Evolutionary conservation across 2,329 filamentous ascomycete genomes (phyloP).

Genomic region (Fusarium sp.): DNA sequence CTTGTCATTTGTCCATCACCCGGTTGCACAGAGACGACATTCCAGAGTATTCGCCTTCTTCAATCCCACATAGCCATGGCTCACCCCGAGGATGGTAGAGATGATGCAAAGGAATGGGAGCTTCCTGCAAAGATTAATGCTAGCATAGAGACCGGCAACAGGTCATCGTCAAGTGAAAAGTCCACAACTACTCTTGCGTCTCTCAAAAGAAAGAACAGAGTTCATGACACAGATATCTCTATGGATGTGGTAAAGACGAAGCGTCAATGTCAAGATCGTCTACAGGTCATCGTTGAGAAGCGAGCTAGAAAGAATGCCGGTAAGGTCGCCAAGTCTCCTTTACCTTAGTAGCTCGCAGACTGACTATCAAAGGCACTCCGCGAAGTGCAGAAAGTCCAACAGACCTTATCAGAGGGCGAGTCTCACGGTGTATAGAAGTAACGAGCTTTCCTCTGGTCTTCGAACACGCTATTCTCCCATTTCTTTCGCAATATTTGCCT

Average conservation of each 20-base stretch:
- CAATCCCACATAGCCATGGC: constrained; percentile 50
- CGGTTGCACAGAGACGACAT: constrained; percentile 51
- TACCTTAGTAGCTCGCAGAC: neutral
- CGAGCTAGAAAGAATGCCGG: constrained; percentile 44
- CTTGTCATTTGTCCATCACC: constrained; percentile 53
- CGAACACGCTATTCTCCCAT: constrained; percentile 56
- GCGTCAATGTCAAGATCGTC: constrained; percentile 48
- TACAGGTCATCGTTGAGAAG: constrained; percentile 49
- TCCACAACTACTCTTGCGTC: constrained; percentile 14
- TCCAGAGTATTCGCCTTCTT: constrained; percentile 48
- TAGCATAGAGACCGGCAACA: neutral
- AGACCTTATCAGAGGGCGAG: constrained; percentile 40
- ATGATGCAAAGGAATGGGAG: constrained; percentile 41
- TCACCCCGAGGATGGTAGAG: constrained; percentile 42
- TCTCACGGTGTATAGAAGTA: constrained; percentile 45
- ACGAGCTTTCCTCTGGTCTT: constrained; percentile 53
- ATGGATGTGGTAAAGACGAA: constrained; percentile 47
- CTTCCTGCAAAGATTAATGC: constrained; percentile 19
- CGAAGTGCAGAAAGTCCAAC: constrained; percentile 47
- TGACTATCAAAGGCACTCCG: constrained; percentile 37
- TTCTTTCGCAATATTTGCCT: constrained; percentile 53
- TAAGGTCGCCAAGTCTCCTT: constrained; percentile 12
- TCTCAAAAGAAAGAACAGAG: constrained; percentile 20
- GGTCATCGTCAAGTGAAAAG: neutral
- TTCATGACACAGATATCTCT: neutral